A percentile compares a stretch with the other conserved stretches of the same genome.
Evolutionary conservation across 345 rosid species (phyloP).

Genomic region (Rhodomyrtus tomentosa): DNA sequence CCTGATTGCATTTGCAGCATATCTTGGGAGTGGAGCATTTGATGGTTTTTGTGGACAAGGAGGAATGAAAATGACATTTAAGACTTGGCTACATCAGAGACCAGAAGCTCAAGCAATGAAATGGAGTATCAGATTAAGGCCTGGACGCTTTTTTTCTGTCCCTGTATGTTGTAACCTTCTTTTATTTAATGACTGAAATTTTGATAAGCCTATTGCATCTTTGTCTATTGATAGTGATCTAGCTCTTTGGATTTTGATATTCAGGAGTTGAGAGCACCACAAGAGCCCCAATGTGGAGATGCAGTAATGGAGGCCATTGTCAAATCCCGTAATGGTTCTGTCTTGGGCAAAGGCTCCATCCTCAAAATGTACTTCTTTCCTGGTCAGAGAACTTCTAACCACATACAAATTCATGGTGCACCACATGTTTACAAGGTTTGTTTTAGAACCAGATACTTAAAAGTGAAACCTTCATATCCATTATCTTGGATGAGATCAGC

Average conservation of each 20-base stretch:
- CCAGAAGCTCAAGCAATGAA: constrained; percentile 96
- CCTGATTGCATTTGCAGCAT: constrained; percentile 93
- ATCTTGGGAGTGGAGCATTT: constrained; percentile 91
- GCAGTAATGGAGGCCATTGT: constrained; percentile 95
- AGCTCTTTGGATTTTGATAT: constrained; percentile 5
- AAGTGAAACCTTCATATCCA: not conserved
- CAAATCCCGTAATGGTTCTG: constrained; percentile 78
- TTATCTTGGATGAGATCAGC: not conserved
- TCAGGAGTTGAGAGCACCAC: constrained; percentile 81
- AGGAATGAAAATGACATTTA: constrained; percentile 62
- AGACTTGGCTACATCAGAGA: constrained; percentile 83
- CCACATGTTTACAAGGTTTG: constrained; percentile 83
- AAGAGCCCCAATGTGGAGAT: constrained; percentile 85
- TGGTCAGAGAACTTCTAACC: constrained; percentile 85
- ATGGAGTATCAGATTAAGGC: constrained; percentile 91
- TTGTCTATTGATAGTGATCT: not conserved
- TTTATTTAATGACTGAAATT: not conserved
- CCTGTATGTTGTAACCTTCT: constrained; percentile 43
- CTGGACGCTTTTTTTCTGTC: constrained; percentile 78
- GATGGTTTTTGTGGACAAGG: constrained; percentile 87
- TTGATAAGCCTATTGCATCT: not conserved
- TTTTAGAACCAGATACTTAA: not conserved
- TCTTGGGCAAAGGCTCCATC: constrained; percentile 79
- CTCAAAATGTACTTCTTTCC: constrained; percentile 91
- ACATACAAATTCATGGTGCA: constrained; percentile 80